Base-by-base conservation (phyloP, 2,329 filamentous ascomycete genomes). In the Exserohilum rostratum region DNA sequence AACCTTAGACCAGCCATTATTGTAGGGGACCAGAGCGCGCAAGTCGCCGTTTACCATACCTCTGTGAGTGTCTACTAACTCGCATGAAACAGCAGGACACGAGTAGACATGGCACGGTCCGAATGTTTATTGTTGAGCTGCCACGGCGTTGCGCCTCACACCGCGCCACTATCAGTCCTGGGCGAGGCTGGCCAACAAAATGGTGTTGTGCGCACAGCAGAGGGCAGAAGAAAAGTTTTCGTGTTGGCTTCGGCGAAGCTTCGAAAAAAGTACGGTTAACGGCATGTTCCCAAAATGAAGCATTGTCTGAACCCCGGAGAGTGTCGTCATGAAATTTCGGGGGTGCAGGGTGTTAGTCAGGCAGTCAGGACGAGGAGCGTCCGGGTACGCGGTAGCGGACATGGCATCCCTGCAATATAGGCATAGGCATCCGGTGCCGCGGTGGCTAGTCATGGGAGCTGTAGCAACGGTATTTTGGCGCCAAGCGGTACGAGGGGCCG, bases 361-460 rank as follows among this genome's bases (percentile, higher is more conserved):
- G n/a, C 10, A 29, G 25, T 3, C n/a, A 35, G 33, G 35, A 6
- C 17, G 17, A 12, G 35, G 11, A 17, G 10, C 20, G 43, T 34
- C 43, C 31, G 31, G 30, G 31, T 25, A 3, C 13, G 31, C 31
- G 43, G 31, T 35, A 27, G 43, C 31, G 31, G 43, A 27, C 30
- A 9, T 11, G 44, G 17, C 20, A n/a, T 53, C 34, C 45, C 37
- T 34, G 50, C 15, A 33, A 22, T 5, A 30, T 53, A 39, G 31
- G 44, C 22, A 44, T 13, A 22, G 17, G 33, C 5, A 48, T 44
- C 50, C 50, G 50, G 44, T 53, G 44, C 50, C 50, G 50, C 50
- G 50, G 22, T 53, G 35, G 40, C 46, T 51, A 30, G 18, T n/a
- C 29, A 20, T 39, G 35, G 45, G 30, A 37, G 33, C 49, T 48